phyloP scores from a whole-genome alignment of 768 basidiomycete species.

The Saitozyma sp. region DNA sequence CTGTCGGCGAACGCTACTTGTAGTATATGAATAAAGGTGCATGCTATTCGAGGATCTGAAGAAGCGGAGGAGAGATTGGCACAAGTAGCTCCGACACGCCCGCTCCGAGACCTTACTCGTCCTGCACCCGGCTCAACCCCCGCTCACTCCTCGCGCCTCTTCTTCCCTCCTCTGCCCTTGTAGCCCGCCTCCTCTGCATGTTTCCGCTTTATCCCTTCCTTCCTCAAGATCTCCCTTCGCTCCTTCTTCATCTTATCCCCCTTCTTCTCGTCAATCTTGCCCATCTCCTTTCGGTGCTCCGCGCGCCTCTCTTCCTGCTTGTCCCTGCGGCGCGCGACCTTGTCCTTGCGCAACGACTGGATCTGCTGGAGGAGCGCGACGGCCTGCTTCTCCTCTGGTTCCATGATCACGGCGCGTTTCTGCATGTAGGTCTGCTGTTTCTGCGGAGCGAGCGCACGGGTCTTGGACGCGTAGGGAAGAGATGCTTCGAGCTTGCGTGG shows the following conservation, averaged over 20 bases:
- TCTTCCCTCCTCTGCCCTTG: constrained; percentile 38
- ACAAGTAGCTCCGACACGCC: too few species aligned
- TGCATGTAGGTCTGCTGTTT: constrained; percentile 79
- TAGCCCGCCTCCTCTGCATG: constrained; percentile 29
- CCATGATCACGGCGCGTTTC: constrained; percentile 90
- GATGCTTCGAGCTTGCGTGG: constrained; percentile 86
- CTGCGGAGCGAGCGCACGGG: constrained; percentile 76
- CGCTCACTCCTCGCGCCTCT: not conserved
- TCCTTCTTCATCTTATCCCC: constrained; percentile 49
- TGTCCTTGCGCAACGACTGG: constrained; percentile 84
- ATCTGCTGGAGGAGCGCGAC: constrained; percentile 91
- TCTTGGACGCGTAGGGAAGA: constrained; percentile 90
- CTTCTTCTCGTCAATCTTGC: constrained; percentile 58
- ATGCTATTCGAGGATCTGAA: too few species aligned
- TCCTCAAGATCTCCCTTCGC: constrained; percentile 45
- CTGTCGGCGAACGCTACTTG: too few species aligned
- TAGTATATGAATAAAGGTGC: too few species aligned
- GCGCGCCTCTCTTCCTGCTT: constrained; percentile 80
- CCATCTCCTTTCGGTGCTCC: constrained; percentile 69
- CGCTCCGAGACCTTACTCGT: too few species aligned
- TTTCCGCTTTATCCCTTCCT: constrained; percentile 49
- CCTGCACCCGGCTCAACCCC: too few species aligned
- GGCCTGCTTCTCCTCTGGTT: constrained; percentile 92
- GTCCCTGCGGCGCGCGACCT: constrained; percentile 71
- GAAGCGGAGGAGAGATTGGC: too few species aligned